Evolutionary conservation across 306 rosid species (phyloP), one percentile per base, ranked within the genome.

Genomic region (Lathyrus tuberosus): DNA sequence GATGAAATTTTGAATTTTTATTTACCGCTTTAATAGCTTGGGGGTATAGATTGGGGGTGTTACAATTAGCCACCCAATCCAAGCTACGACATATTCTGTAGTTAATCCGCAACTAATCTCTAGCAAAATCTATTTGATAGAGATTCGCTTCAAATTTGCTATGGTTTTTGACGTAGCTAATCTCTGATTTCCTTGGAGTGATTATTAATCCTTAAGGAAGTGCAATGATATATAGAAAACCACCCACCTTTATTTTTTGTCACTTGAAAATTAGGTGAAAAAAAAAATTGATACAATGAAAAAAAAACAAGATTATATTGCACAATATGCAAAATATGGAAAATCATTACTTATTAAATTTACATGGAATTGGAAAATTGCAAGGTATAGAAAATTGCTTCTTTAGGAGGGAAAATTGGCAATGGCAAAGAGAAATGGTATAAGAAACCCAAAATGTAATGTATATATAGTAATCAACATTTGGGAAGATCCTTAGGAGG

Each of bases 401-500:
- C 38, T 42, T 41, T 20, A 12, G 1, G 31, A 51, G 51, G 65
- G 20, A 72, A 72, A 67, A 51, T 18, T 78, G 47, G 67, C 28
- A 58, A 43, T 30, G 41, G 10, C 20, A 58, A 43, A 18, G 41
- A 6, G 0, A 44, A 13, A 5, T 63, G 22, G 17, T 24, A 6
- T 6, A 35, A 4, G 24, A 53, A 40, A n/a, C 0, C 70, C 48
- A 71, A 53, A 54, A 54, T 10, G 17, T 53, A 56, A 40, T 10
- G 17, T 53, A 13, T 3, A 56, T 56, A 28, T 9, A 37, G n/a
- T 14, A 58, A 70, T 89, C 87, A 88, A 80, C 95, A 90, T 38
- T 81, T 79, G 1, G 91, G 96, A 13, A 87, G 91, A 90, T 90
- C 97, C 3, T 84, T 26, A 26, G 97, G 97, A 17, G 95, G 97